Conservation (phyloP, 768 basidiomycete species). For the Favolaschia claudopus region DNA sequence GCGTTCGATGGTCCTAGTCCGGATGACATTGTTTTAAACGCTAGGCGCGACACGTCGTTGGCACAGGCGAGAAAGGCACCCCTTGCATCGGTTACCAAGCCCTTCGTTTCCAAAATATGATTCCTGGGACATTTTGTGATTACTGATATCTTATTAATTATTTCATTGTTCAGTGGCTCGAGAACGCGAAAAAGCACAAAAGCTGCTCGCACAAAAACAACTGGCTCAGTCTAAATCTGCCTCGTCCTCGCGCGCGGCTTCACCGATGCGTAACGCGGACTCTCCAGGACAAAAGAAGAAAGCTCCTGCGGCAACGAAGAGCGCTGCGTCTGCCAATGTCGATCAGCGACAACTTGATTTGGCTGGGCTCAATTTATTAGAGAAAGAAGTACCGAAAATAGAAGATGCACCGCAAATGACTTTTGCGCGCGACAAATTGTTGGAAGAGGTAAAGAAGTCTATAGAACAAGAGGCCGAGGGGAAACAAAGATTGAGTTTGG, state of each 20-base stretch:
- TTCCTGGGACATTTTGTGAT: constrained; percentile 33
- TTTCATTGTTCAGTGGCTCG: constrained; percentile 69
- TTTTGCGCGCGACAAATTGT: constrained; percentile 79
- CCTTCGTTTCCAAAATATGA: constrained; percentile 26
- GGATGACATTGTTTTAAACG: constrained; percentile 86
- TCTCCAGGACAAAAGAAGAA: constrained; percentile 56
- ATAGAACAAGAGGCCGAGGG: constrained; percentile 57
- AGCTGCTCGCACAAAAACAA: constrained; percentile 55
- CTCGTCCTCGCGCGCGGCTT: constrained; percentile 54
- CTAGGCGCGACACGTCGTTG: constrained; percentile 77
- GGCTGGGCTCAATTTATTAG: constrained; percentile 72
- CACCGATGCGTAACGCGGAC: constrained; percentile 49
- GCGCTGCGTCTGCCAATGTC: constrained; percentile 32
- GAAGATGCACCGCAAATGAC: constrained; percentile 71
- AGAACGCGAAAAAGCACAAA: constrained; percentile 81
- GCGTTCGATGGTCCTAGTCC: constrained; percentile 88
- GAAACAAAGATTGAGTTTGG: constrained; percentile 82
- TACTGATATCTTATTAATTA: constrained; percentile 49
- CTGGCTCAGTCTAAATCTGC: constrained; percentile 45
- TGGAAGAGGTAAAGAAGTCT: constrained; percentile 76
- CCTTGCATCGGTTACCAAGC: constrained; percentile 24
- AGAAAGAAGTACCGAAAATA: constrained; percentile 42
- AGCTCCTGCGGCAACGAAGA: constrained; percentile 46
- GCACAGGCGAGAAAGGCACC: constrained; percentile 43
- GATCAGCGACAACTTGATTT: constrained; percentile 77